Percentiles rank a stretch among this genome's conserved stretches.
These are phyloP conservation scores for Sphaerulina populicola DNA, from an alignment of 2,329 filamentous ascomycete genomes.

Conservation along the genomic window DNA sequence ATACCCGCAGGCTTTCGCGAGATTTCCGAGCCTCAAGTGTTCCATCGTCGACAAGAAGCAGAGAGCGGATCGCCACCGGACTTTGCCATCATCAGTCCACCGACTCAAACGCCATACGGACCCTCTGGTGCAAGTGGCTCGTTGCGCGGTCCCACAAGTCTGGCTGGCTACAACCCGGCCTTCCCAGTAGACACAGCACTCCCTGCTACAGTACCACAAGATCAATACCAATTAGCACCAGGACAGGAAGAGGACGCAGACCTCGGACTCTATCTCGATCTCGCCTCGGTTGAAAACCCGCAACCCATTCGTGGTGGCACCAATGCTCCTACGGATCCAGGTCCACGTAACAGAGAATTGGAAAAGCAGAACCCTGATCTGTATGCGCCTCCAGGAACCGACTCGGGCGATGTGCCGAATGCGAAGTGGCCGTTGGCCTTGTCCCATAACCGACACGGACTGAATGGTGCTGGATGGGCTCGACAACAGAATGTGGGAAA, in stretches of 20 bases:
- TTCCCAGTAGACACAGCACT: conserved; percentile 28
- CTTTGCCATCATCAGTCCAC: conserved; percentile 13
- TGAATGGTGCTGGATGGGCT: conserved; percentile 36
- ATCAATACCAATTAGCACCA: conserved; percentile 33
- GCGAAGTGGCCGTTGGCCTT: conserved; percentile 38
- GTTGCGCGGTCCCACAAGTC: conserved; percentile 29
- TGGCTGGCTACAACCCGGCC: conserved; percentile 32
- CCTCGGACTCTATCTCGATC: conserved; percentile 35
- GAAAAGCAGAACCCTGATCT: conserved; percentile 37
- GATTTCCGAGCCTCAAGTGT: conserved; percentile 1
- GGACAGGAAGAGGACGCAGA: conserved; percentile 34
- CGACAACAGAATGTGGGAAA: conserved; percentile 36
- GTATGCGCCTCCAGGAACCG: conserved; percentile 35
- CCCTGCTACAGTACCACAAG: conserved; percentile 30
- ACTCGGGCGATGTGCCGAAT: conserved; percentile 34
- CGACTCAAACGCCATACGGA: conserved; percentile 16
- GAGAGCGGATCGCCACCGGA: conserved; percentile 13
- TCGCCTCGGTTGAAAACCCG: conserved; percentile 35
- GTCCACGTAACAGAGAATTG: conserved; percentile 30
- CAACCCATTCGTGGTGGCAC: conserved; percentile 36
- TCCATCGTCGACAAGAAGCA: conserved; percentile 9
- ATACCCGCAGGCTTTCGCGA: conserved; percentile 3
- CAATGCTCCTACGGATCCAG: conserved; percentile 36
- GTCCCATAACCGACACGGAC: conserved; percentile 36
- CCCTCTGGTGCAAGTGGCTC: conserved; percentile 33